phyloP scores from a whole-genome alignment of 2,329 filamentous ascomycete genomes.

The Curvularia sp. region DNA sequence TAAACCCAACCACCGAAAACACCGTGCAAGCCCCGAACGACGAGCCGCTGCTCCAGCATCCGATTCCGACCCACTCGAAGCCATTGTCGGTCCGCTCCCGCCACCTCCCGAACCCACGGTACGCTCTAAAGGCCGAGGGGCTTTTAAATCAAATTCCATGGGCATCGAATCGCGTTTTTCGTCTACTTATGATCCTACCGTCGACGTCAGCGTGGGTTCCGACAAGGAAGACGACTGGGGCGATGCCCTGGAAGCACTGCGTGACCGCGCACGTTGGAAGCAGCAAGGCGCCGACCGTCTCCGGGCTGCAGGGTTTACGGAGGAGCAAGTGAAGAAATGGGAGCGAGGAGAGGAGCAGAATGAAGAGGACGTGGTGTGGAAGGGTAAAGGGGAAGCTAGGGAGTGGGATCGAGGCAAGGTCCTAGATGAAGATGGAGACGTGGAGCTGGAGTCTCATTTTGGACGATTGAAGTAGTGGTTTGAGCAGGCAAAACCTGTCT shows the following conservation, averaged over 20 bases:
- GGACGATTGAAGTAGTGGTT: conserved; percentile 36
- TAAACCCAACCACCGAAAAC: conserved; percentile 3
- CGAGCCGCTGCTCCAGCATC: conserved; percentile 32
- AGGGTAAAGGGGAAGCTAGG: conserved; percentile 69
- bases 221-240: conserved; percentile 75
- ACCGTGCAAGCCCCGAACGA: conserved; percentile 4
- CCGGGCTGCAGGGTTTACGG: conserved; percentile 78
- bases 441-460: conserved; percentile 61
- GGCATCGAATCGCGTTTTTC: conserved; percentile 85
- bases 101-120: conserved; percentile 58
- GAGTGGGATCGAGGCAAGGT: conserved; percentile 74
- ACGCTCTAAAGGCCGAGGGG: conserved; percentile 49
- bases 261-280: conserved; percentile 81
- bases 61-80: conserved; percentile 75
- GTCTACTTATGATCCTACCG: conserved; percentile 64
- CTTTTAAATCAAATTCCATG: conserved; percentile 46
- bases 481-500: not conserved
- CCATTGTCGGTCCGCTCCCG: conserved; percentile 75
- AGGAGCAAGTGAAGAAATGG: conserved; percentile 76
- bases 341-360: conserved; percentile 67
- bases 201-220: conserved; percentile 61
- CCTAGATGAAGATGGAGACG: conserved; percentile 62
- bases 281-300: conserved; percentile 78
- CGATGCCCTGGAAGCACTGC: conserved; percentile 76
- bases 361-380: conserved; percentile 75